These are phyloP conservation scores for Camellia sinensis DNA, from an alignment of 148 eudicot genomes.

Conservation along the genomic window DNA sequence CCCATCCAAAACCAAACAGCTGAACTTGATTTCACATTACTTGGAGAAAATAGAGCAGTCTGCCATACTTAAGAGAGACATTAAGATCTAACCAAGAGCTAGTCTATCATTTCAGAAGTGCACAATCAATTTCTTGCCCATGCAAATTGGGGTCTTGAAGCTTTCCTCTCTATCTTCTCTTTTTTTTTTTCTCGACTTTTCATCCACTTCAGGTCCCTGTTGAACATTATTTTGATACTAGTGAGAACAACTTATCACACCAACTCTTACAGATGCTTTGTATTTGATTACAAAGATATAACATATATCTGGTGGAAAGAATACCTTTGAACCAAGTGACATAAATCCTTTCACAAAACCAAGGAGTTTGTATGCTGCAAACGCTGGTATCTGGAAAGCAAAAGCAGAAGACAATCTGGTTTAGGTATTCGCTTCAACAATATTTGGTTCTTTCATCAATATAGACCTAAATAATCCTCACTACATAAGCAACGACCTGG, in stretches of 20 bases:
- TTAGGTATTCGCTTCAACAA: background rate
- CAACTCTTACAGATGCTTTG: too few relatives aligned
- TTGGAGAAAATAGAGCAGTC: too few relatives aligned
- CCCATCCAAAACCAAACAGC: too few relatives aligned
- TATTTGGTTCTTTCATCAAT: background rate
- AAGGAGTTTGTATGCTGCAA: constrained; percentile 59
- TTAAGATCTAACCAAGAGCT: background rate
- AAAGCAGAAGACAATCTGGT: constrained; percentile 10
- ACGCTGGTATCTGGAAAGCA: constrained; percentile 74
- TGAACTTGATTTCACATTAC: too few relatives aligned
- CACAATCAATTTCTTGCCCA: constrained; percentile 50
- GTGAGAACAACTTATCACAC: background rate
- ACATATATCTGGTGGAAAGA: background rate
- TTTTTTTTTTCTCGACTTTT: constrained; percentile 68
- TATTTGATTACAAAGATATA: too few relatives aligned
- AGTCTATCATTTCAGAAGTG: background rate
- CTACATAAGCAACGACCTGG: background rate
- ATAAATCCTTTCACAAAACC: constrained; percentile 69
- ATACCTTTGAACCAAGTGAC: constrained; percentile 71
- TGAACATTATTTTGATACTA: background rate
- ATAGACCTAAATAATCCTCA: background rate
- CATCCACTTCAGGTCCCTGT: constrained; percentile 63
- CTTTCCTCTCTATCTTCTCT: constrained; percentile 68
- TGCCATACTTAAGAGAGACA: too few relatives aligned
- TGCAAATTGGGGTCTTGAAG: constrained; percentile 54